Evolutionary conservation across 495 filamentous ascomycete genomes (phyloP).

Genomic region (Xylaria curta): DNA sequence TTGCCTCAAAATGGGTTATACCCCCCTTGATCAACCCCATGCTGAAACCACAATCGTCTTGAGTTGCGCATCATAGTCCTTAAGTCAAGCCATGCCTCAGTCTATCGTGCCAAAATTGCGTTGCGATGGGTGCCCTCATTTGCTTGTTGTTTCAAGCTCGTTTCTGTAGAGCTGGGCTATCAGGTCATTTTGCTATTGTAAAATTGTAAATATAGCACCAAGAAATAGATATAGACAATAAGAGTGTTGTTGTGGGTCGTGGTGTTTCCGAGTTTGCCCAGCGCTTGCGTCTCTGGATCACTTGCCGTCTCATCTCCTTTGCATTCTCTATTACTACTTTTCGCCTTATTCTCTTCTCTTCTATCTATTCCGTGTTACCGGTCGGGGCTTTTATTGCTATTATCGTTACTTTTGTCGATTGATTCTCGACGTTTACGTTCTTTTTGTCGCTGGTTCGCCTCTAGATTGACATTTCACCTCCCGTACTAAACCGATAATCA

Average conservation of each 20-base stretch:
- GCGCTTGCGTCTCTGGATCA: slow-evolving; percentile 28
- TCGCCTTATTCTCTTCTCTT: slow-evolving; percentile 35
- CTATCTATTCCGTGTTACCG: slow-evolving; percentile 26
- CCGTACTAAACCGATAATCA: slow-evolving; percentile 17
- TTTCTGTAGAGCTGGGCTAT: slow-evolving; percentile 2
- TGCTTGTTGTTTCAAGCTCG: slow-evolving; percentile 15
- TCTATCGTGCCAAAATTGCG: neutral
- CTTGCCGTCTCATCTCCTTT: slow-evolving; percentile 43
- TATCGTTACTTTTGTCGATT: slow-evolving; percentile 30
- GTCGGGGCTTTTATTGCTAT: slow-evolving; percentile 39
- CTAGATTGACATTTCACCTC: slow-evolving; percentile 18
- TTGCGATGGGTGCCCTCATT: neutral
- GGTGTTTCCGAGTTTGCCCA: slow-evolving; percentile 17
- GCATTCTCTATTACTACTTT: slow-evolving; percentile 48
- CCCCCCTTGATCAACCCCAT: slow-evolving; percentile 11
- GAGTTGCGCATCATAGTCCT: slow-evolving; percentile 21
- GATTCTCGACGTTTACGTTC: slow-evolving; percentile 43
- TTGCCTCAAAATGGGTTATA: slow-evolving; percentile 16
- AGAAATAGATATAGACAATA: slow-evolving; percentile 4
- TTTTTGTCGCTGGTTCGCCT: slow-evolving; percentile 35
- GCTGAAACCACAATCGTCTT: slow-evolving; percentile 26
- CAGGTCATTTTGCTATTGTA: neutral
- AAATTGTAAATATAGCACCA: slow-evolving; percentile 17
- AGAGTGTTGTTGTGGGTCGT: slow-evolving; percentile 28
- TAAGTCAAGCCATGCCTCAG: slow-evolving; percentile 9